phyloP scores from a whole-genome alignment of 2,329 filamentous ascomycete genomes.

The Emmonsiellopsis sp. region DNA sequence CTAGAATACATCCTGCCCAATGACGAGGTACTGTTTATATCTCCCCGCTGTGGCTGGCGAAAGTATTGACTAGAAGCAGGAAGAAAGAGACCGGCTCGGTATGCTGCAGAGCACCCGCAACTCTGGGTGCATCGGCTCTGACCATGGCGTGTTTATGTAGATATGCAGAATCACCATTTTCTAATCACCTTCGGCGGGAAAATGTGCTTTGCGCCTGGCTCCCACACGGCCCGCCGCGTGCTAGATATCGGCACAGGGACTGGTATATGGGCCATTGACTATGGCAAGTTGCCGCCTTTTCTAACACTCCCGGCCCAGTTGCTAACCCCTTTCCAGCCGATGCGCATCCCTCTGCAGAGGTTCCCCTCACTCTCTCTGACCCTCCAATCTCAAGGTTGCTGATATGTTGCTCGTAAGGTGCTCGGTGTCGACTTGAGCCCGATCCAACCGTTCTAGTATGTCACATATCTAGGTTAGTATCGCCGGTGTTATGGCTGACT shows the following conservation, averaged over 20 bases:
- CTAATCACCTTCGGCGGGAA: conserved; percentile 18
- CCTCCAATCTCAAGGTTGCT: not conserved
- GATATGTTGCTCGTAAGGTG: conserved; percentile 6
- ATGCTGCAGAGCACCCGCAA: not conserved
- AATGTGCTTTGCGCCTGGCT: conserved; percentile 21
- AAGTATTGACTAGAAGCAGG: not conserved
- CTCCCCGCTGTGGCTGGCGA: not conserved
- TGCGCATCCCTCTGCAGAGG: conserved; percentile 3
- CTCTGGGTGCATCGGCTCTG: not conserved
- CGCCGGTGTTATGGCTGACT: not conserved
- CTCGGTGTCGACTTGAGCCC: conserved; percentile 18
- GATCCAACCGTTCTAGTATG: conserved; percentile 14
- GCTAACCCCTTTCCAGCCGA: conserved; percentile 1
- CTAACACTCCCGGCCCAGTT: conserved; percentile 4
- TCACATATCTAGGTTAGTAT: not conserved
- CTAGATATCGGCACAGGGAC: conserved; percentile 29
- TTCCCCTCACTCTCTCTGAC: not conserved
- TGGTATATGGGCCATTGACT: conserved; percentile 29
- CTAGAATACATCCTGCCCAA: conserved; percentile 9
- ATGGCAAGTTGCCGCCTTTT: conserved; percentile 17
- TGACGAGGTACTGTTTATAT: conserved; percentile 6
- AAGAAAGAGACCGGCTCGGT: not conserved
- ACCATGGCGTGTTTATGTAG: not conserved
- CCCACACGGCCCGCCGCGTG: conserved; percentile 11
- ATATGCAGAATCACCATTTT: conserved; percentile 18